Conservation (phyloP, 257 asterid genomes). For the Solanum habrochaites region DNA sequence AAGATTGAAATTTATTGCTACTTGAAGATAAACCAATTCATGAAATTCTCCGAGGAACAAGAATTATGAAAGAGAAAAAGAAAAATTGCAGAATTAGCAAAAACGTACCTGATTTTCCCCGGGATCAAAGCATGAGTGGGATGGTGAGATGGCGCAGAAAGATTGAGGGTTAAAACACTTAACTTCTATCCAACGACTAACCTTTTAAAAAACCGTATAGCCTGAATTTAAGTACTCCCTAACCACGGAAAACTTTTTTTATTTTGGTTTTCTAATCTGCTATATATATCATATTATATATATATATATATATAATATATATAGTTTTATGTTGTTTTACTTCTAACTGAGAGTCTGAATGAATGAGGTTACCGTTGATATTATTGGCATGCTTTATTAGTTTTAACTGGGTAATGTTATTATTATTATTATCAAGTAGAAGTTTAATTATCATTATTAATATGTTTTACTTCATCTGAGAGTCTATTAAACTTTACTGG, state of each 20-base stretch:
- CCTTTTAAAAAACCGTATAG: background rate
- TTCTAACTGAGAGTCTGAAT: too few relatives aligned
- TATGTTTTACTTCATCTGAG: background rate
- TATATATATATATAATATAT: too few relatives aligned
- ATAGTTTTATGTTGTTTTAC: too few relatives aligned
- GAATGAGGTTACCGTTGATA: too few relatives aligned
- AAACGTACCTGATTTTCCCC: background rate
- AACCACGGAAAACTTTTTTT: background rate
- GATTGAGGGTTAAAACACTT: background rate
- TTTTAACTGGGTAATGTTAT: background rate
- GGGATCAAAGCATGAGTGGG: background rate
- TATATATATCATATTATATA: too few relatives aligned
- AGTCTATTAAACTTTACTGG: background rate
- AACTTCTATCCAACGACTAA: background rate
- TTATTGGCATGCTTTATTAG: too few relatives aligned
- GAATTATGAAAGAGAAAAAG: background rate
- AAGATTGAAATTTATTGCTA: background rate
- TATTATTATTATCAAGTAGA: background rate
- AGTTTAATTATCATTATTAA: background rate
- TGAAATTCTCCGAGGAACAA: background rate
- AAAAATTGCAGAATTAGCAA: background rate
- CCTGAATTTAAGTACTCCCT: background rate
- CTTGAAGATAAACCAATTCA: background rate
- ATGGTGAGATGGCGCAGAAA: background rate
- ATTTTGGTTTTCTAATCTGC: background rate